Conservation (phyloP, 768 basidiomycete genomes). For the Fibroporia radiculosa region DNA sequence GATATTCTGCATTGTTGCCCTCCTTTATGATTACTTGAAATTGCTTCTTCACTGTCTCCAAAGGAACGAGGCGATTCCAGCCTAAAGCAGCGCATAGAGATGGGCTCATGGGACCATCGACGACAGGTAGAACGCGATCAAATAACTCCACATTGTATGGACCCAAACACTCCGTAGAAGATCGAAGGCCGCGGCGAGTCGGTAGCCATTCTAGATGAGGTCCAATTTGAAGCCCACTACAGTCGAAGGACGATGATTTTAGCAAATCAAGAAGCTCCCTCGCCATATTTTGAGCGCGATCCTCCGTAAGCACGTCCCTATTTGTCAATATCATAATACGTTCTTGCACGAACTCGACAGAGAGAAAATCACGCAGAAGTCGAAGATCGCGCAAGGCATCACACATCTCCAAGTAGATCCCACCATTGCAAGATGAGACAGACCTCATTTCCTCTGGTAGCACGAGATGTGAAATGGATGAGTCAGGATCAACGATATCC, state of each 20-base stretch:
- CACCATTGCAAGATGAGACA: neutral
- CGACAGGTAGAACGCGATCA: slow-evolving; percentile 30
- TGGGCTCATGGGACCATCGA: slow-evolving; percentile 13
- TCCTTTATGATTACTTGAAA: slow-evolving; percentile 1
- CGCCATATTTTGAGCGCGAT: neutral
- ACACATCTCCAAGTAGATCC: neutral
- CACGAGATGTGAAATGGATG: neutral
- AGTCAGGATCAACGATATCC: neutral
- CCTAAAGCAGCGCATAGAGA: slow-evolving; percentile 18
- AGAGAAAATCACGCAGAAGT: neutral
- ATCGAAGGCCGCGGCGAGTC: slow-evolving; percentile 27
- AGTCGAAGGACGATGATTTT: slow-evolving; percentile 12
- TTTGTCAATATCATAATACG: neutral
- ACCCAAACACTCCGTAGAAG: slow-evolving; percentile 14
- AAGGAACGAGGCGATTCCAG: slow-evolving; percentile 32
- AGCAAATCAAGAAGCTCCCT: neutral
- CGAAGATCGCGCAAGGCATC: neutral
- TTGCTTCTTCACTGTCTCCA: slow-evolving; percentile 2
- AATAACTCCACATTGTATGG: slow-evolving; percentile 23
- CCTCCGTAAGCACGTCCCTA: neutral
- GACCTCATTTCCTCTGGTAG: neutral
- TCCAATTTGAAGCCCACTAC: slow-evolving; percentile 9
- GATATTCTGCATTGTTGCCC: neutral
- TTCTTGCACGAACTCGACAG: slow-evolving; percentile 1
- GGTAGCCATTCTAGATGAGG: slow-evolving; percentile 30